phyloP scores from a whole-genome alignment of 1,139 yeast genomes.

The Hansenula anomala region DNA sequence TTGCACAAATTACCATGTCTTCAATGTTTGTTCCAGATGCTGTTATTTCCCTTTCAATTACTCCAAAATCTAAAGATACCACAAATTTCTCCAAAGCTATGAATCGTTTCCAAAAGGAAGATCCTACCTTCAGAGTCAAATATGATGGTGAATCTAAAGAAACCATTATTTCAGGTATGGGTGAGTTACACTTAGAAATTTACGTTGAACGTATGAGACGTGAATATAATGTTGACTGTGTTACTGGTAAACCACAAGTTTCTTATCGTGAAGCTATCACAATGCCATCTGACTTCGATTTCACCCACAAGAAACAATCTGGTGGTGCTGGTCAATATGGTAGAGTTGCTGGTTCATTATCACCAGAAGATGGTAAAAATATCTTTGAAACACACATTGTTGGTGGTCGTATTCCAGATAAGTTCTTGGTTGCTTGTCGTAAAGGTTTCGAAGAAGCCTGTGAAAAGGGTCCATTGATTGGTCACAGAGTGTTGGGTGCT shows the following conservation, averaged over 20 bases:
- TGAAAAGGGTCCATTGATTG: conserved; percentile 95
- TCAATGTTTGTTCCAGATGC: conserved; percentile 99
- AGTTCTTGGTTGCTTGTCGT: conserved; percentile 88
- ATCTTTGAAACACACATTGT: conserved; percentile 81
- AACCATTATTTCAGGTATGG: conserved; percentile 97
- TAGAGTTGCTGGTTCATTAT: conserved; percentile 85
- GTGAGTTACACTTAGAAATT: conserved; percentile 93
- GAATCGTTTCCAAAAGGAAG: conserved; percentile 96
- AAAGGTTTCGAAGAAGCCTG: conserved; percentile 94
- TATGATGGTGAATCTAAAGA: conserved; percentile 92
- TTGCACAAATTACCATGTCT: conserved; percentile 79
- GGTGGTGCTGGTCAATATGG: conserved; percentile 99
- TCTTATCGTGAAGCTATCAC: conserved; percentile 94
- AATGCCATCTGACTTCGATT: conserved; percentile 73
- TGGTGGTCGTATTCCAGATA: conserved; percentile 96
- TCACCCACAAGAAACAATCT: conserved; percentile 94
- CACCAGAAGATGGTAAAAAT: conserved; percentile 63
- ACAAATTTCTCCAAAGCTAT: conserved; percentile 92
- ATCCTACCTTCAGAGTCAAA: conserved; percentile 93
- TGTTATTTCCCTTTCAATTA: conserved; percentile 86
- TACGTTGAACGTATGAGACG: conserved; percentile 97
- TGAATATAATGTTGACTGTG: conserved; percentile 94
- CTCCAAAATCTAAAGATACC: conserved; percentile 85
- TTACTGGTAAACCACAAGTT: conserved; percentile 96
- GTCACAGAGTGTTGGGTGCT: conserved; percentile 90